Evolutionary conservation across 139 green algal genomes (phyloP), one percentile per base, ranked within the genome.

Genomic region (Pleodorina starrii): DNA sequence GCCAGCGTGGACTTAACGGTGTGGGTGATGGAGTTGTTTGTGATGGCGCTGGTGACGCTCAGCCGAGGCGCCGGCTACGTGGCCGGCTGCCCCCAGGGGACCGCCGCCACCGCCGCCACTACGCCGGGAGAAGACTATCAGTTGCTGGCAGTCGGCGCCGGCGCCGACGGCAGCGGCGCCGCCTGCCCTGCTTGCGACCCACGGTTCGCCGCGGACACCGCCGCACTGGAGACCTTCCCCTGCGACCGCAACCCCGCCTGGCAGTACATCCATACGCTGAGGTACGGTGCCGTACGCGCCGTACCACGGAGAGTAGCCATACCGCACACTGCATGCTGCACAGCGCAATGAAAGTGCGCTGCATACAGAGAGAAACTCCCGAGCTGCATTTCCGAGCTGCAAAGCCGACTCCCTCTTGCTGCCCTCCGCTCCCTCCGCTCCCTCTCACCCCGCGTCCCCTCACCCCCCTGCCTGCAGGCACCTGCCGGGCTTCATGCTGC

Each of bases 211-310:
- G 32, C 19, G 0, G 76, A 84, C 50, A 17, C 76, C 0, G 35
- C 32, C 5, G 16, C 48, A 10, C 32, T 84, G 50, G 17, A 16
- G 29, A 59, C 27, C 48, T 84, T 51, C 21, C 76, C 76, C 32
- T 84, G 76, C 35, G 35, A 21, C 2, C 9, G 16, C 48, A 71
- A 69, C 35, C 19, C 27, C 32, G 48, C 50, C 14, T 32, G 48
- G 48, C 76, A 84, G 76, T 84, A 84, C 76, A 5, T 84, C 4
- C 51, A 84, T 35, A 84, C 76, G 19, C 76, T 84, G 0, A 84
- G 76, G 76, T 84, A n/a, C n/a, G n/a, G n/a, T n/a, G n/a, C n/a
- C n/a, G n/a, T n/a, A n/a, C n/a, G n/a, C n/a, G n/a, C n/a, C n/a
- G n/a, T n/a, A n/a, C n/a, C n/a, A n/a, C n/a, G n/a, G n/a, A n/a